Percentiles rank a stretch among this genome's conserved stretches.
These are phyloP conservation scores for Mucor saturninus DNA, from an alignment of 371 early-diverging fungal species.

Conservation along the genomic window DNA sequence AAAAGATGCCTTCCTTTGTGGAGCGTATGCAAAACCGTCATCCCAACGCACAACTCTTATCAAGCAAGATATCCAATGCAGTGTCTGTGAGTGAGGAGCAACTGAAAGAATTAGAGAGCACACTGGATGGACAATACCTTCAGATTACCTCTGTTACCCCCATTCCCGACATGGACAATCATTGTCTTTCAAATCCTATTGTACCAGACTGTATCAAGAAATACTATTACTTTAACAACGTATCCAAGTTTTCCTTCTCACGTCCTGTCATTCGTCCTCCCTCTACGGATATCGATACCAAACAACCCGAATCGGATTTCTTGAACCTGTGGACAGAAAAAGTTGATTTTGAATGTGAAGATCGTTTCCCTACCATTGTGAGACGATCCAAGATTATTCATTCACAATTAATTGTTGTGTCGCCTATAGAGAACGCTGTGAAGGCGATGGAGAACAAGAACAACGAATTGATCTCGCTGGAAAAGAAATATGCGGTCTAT, in stretches of 20 bases:
- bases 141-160: conserved; percentile 77
- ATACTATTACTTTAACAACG: conserved; percentile 72
- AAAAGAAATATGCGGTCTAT: conserved; percentile 54
- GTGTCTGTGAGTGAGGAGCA: conserved; percentile 52
- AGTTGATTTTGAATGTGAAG: conserved; percentile 67
- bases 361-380: conserved; percentile 72
- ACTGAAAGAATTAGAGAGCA: conserved; percentile 48
- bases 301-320: conserved; percentile 64
- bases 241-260: conserved; percentile 68
- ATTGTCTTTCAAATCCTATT: conserved; percentile 38
- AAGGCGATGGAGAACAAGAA: conserved; percentile 74
- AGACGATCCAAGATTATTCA: conserved; percentile 64
- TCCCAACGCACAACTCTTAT: conserved; percentile 63
- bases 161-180: conserved; percentile 48
- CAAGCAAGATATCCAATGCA: conserved; percentile 42
- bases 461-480: conserved; percentile 60
- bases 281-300: conserved; percentile 11
- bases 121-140: conserved; percentile 65
- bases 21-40: conserved; percentile 76
- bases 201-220: conserved; percentile 54
- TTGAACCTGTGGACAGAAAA: conserved; percentile 82
- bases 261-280: conserved; percentile 50
- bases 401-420: conserved; percentile 57
- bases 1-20: conserved; percentile 75
- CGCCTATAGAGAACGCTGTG: conserved; percentile 84